These are phyloP conservation scores for Botryobasidium botryosum DNA, from an alignment of 768 basidiomycete genomes.

Conservation along the genomic window DNA sequence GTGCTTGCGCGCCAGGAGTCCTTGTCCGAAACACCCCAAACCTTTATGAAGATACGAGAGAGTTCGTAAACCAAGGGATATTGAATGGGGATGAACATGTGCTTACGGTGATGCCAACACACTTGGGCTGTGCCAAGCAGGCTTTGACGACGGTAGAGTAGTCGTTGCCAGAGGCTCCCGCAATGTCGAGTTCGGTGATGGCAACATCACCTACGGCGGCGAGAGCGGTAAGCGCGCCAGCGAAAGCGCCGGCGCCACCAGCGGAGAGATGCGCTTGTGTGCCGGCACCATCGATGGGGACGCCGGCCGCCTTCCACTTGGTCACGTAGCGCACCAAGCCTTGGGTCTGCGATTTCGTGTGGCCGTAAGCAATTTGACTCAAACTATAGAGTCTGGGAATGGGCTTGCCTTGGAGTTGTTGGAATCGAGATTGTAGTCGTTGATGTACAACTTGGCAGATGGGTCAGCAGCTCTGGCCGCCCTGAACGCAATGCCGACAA, in stretches of 20 bases:
- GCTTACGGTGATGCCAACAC: conserved; percentile 1
- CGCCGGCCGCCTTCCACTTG: not conserved
- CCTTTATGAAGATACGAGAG: no score
- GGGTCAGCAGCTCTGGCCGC: conserved; percentile 34
- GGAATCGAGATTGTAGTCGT: conserved; percentile 16
- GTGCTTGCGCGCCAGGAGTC: no score
- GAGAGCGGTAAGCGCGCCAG: not conserved
- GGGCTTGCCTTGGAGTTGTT: no score
- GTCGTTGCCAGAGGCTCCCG: no score
- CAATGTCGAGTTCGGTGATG: no score
- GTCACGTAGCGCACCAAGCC: conserved; percentile 1
- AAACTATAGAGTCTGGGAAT: no score
- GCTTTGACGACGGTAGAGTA: not conserved
- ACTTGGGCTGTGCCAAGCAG: not conserved
- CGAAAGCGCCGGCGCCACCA: not conserved
- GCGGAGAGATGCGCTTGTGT: conserved; percentile 4
- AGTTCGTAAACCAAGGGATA: no score
- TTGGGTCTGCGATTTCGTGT: not conserved
- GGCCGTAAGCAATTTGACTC: no score
- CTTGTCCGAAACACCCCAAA: no score
- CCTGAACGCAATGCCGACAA: conserved; percentile 34
- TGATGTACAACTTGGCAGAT: no score
- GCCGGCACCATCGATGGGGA: conserved; percentile 4
- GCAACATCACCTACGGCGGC: not conserved
- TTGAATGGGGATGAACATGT: no score